Conservation (phyloP, 768 basidiomycete genomes). For the Tricholoma flavovirens region DNA sequence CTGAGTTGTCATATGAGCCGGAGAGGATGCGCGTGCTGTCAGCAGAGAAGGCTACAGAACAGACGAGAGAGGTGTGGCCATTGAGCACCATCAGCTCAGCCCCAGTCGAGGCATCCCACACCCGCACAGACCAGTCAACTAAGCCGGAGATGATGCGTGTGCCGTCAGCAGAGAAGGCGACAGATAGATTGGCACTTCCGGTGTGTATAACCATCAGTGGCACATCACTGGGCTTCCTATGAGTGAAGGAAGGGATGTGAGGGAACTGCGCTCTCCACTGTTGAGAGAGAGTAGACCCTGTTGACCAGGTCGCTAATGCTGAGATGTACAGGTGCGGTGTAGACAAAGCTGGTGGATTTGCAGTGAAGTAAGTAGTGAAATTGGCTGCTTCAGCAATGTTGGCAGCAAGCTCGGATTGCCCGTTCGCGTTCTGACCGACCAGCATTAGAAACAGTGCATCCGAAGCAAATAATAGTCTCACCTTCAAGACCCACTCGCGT, state of each 20-base stretch:
- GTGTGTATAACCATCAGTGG: not conserved
- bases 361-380: constrained; percentile 15
- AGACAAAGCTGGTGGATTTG: constrained; percentile 8
- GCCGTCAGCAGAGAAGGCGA: not conserved
- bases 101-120: too few relatives aligned
- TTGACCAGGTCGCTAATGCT: too few relatives aligned
- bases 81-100: too few relatives aligned
- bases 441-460: too few relatives aligned
- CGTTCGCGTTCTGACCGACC: too few relatives aligned
- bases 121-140: too few relatives aligned
- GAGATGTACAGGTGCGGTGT: constrained; percentile 19
- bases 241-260: not conserved
- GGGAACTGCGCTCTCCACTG: not conserved
- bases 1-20: not conserved
- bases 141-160: too few relatives aligned
- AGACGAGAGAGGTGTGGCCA: too few relatives aligned
- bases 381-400: constrained; percentile 13
- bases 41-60: too few relatives aligned
- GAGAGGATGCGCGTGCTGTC: too few relatives aligned
- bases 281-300: constrained; percentile 1
- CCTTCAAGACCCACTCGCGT: constrained; percentile 3
- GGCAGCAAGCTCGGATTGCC: too few relatives aligned
- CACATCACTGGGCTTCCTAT: not conserved
- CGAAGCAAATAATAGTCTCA: not conserved
- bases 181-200: not conserved